Conservation (phyloP, 2,329 filamentous ascomycete species). For the Emmonsiellopsis sp. region DNA sequence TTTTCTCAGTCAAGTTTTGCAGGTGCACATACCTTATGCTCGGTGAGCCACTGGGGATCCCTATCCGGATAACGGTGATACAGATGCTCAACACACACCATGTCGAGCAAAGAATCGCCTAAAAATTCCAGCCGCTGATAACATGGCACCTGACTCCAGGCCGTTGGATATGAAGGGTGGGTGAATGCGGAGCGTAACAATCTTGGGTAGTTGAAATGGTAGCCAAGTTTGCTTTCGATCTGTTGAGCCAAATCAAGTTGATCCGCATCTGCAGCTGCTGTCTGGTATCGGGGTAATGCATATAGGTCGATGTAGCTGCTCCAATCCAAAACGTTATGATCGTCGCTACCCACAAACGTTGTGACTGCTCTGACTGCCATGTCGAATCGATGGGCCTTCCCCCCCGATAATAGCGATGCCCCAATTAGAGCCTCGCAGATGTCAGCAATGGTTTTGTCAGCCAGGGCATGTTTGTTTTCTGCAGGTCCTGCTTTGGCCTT, state of each 20-base stretch:
- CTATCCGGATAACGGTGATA: slow-evolving; percentile 67
- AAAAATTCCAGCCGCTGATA: slow-evolving; percentile 92
- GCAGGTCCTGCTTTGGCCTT: slow-evolving; percentile 44
- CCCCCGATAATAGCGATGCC: slow-evolving; percentile 58
- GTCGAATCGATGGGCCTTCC: slow-evolving; percentile 44
- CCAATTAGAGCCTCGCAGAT: slow-evolving; percentile 93
- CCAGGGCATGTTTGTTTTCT: slow-evolving; percentile 53
- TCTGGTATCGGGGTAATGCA: slow-evolving; percentile 62
- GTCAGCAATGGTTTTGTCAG: slow-evolving; percentile 86
- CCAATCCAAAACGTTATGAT: slow-evolving; percentile 63
- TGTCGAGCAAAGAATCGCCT: slow-evolving; percentile 80
- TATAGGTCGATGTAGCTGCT: slow-evolving; percentile 66
- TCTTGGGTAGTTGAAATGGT: slow-evolving; percentile 64
- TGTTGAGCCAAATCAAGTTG: slow-evolving; percentile 60
- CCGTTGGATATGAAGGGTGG: slow-evolving; percentile 70
- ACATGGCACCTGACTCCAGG: slow-evolving; percentile 69
- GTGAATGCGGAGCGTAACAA: slow-evolving; percentile 77
- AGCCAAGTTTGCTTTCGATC: slow-evolving; percentile 52
- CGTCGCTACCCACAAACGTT: slow-evolving; percentile 54
- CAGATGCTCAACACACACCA: slow-evolving; percentile 73
- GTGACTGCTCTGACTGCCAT: slow-evolving; percentile 51
- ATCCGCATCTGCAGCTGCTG: slow-evolving; percentile 49
- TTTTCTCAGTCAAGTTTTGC: background rate
- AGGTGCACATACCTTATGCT: slow-evolving; percentile 61
- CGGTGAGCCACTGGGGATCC: slow-evolving; percentile 93